Evolutionary conservation across 257 asterid genomes (phyloP), one percentile per base, ranked within the genome.

Genomic region (Scutellaria barbata): DNA sequence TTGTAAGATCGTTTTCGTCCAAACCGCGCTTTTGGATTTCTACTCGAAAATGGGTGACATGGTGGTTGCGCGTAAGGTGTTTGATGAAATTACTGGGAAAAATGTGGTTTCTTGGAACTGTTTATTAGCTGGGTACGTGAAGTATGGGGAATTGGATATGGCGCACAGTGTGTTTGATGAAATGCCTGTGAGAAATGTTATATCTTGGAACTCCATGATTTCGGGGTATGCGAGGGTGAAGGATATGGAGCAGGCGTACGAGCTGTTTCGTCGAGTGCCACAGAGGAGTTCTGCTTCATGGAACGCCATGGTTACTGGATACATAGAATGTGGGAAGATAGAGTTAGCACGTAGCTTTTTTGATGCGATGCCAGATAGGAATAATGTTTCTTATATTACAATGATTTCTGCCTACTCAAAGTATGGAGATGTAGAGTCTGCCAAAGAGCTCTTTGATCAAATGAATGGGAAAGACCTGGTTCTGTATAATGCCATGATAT

Each of bases 41-140:
- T 94, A 94, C 70, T 75, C 89, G 10, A 94, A 94, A 78, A 40
- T 79, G 68, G 95, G 92, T 1, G 85, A 85, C 22, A 84, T 86
- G 92, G 86, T 20, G 33, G 71, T 77, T 55, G 93, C 97, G 0
- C 97, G 83, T 8, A 81, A 71, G 76, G 81, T 86, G 78, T 89
- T 92, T 40, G 87, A 81, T 77, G 91, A 82, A 76, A 89, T 89
- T 80, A 52, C 46, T 7, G 89, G 42, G 35, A 88, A 72, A 74
- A 89, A 88, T 66, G 82, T 92, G 40, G 96, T 92, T 5, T 80
- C 96, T 1, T 94, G 98, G 98, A 94, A 91, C 79, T 88, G 95
- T 37, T 58, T 94, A 72, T 63, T 94, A 5, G 83, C 88, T 0
- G 94, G 95, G 71, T 86, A 94, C 22, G 82, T 87, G 0, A 92